phyloP scores from a whole-genome alignment of 139 green algal genomes.

The Auxenochlorella protothecoides region DNA sequence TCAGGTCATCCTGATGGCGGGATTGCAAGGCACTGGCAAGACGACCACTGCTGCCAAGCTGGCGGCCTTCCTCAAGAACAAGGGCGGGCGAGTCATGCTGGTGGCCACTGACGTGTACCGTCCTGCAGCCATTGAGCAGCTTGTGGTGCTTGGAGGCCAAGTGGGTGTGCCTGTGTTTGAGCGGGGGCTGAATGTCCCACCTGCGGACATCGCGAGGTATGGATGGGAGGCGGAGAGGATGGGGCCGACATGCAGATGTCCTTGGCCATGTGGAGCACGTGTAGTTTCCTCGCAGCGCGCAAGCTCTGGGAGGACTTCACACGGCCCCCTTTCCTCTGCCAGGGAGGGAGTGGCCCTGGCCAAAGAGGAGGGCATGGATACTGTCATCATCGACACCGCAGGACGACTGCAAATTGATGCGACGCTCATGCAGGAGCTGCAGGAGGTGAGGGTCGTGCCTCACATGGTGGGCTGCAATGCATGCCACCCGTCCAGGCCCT shows the following conservation, averaged over 20 bases:
- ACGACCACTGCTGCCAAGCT: conserved; percentile 95
- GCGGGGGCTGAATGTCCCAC: conserved; percentile 48
- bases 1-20: conserved; percentile 73
- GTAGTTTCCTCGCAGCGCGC: no score
- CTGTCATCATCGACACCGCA: conserved; percentile 93
- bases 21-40: conserved; percentile 94
- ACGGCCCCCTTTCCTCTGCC: no score
- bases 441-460: conserved; percentile 12
- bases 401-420: conserved; percentile 87
- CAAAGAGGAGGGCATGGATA: conserved; percentile 53
- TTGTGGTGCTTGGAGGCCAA: conserved; percentile 68
- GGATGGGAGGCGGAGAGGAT: no score
- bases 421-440: conserved; percentile 86
- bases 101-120: conserved; percentile 93
- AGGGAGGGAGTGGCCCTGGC: conserved; percentile 60
- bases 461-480: no score
- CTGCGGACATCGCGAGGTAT: conserved; percentile 34
- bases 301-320: no score
- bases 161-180: conserved; percentile 88
- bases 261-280: no score
- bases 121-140: conserved; percentile 88
- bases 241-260: no score
- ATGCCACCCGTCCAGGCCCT: no score
- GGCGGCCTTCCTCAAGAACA: conserved; percentile 71
- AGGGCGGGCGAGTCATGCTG: conserved; percentile 66